Percentiles rank a stretch among this genome's conserved stretches.
phyloP scores from a whole-genome alignment of 2,329 filamentous ascomycete genomes.

The Akanthomyces uredinophilus region DNA sequence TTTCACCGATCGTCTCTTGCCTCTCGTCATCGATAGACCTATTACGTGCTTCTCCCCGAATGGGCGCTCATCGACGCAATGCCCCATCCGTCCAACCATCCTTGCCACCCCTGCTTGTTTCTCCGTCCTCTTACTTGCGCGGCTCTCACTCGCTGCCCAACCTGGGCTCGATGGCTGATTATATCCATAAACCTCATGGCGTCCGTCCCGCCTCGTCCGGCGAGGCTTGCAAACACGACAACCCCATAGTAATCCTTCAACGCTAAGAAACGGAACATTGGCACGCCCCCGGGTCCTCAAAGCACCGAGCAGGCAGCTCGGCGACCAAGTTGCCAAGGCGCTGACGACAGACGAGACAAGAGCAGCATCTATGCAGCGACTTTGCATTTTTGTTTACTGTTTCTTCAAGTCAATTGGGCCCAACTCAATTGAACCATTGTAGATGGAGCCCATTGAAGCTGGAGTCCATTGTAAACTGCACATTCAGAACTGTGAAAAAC shows the following conservation, averaged over 20 bases:
- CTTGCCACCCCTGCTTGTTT: not conserved
- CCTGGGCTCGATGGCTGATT: not conserved
- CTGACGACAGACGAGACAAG: not conserved
- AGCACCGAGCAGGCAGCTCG: not conserved
- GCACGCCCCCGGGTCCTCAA: not conserved
- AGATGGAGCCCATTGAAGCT: no score
- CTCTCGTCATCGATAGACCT: not conserved
- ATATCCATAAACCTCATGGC: not conserved
- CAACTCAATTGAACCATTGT: no score
- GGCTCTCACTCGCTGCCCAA: not conserved
- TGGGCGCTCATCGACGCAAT: not conserved
- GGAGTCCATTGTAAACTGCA: no score
- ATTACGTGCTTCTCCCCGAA: not conserved
- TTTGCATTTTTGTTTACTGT: no score
- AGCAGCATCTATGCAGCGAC: not conserved
- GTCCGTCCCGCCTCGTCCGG: no score
- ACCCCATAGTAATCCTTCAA: not conserved
- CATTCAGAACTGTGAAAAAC: no score
- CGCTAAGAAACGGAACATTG: not conserved
- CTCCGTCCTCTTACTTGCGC: not conserved
- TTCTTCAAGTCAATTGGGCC: no score
- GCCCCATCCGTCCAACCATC: not conserved
- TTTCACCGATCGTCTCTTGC: not conserved
- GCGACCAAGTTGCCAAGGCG: not conserved
- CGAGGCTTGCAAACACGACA: no score